Conservation (phyloP, 495 filamentous ascomycete genomes). For the Tuber magnatum region DNA sequence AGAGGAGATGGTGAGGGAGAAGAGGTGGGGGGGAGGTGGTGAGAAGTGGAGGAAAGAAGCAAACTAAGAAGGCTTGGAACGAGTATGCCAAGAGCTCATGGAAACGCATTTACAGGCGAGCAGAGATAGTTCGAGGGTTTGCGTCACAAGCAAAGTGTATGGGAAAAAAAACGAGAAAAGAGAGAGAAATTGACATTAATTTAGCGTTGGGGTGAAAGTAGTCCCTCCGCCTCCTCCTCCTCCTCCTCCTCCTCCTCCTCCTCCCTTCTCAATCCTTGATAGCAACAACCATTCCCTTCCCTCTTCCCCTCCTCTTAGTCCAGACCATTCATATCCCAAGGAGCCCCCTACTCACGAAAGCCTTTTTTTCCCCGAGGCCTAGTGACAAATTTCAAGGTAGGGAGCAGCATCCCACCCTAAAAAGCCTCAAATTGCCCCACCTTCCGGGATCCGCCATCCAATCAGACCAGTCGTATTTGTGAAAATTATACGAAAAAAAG, state of each 20-base stretch:
- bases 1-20: constrained; percentile 22
- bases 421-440: background rate
- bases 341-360: no score
- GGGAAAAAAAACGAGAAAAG: background rate
- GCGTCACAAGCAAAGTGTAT: background rate
- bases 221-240: no score
- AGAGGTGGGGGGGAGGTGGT: constrained; percentile 37
- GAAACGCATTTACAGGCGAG: background rate
- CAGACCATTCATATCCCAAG: background rate
- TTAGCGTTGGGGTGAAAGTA: background rate
- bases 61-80: constrained; percentile 48
- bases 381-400: background rate
- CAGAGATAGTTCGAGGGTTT: background rate
- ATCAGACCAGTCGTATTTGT: constrained; percentile 43
- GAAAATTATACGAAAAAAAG: constrained; percentile 38
- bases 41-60: constrained; percentile 40
- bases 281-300: background rate
- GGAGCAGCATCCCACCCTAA: background rate
- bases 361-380: background rate
- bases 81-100: constrained; percentile 42
- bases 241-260: no score
- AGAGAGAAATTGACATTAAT: background rate
- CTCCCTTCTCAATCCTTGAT: background rate
- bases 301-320: background rate
- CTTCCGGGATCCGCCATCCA: constrained; percentile 14